Evolutionary conservation across 129 eudicot genomes (phyloP), one percentile per base, ranked within the genome.

Genomic region (Calendula officinalis): DNA sequence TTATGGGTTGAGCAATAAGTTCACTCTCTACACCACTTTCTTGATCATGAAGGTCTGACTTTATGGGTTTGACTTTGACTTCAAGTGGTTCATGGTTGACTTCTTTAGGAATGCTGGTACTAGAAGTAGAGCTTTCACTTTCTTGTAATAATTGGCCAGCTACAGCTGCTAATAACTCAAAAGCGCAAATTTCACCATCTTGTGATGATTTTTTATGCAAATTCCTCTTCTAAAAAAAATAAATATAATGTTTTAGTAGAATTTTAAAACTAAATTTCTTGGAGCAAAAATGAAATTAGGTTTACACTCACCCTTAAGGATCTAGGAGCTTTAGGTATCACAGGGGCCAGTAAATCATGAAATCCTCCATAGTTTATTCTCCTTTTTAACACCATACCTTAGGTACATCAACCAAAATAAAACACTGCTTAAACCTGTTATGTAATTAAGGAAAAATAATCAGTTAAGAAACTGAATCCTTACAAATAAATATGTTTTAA

Each of bases 251-350:
- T 60, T 34, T 59, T 10, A 3, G 22, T 47, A 37, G 36, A 69
- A 16, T 48, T 33, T 2, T 41, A 11, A 15, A 36, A 17, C 32
- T 41, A 11, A 15, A 36, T 32, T 37, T 61, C 47, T 52, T 4
- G 54, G 2, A 1, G n/a, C 44, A 56, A 37, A 4, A 32, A 46
- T 3, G 13, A 14, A 5, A 9, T 17, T 2, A 69, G 59, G 16
- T 49, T 41, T 15, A 53, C 13, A 46, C 83, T 83, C 78, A 94
- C 99, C 73, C 99, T 83, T n/a, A 72, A 22, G 61, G 99, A 94
- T 89, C 99, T 80, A 54, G 99, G 99, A 73, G 85, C 99, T 78
- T 77, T 83, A 36, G 99, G 99, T 60, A 89, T 69, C 65, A 75
- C 77, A 54, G 94, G 97, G 49, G 88, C 62, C 67, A 71, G 77